phyloP scores from a whole-genome alignment of 768 basidiomycete species.

The Xerocomellus amylosporus region DNA sequence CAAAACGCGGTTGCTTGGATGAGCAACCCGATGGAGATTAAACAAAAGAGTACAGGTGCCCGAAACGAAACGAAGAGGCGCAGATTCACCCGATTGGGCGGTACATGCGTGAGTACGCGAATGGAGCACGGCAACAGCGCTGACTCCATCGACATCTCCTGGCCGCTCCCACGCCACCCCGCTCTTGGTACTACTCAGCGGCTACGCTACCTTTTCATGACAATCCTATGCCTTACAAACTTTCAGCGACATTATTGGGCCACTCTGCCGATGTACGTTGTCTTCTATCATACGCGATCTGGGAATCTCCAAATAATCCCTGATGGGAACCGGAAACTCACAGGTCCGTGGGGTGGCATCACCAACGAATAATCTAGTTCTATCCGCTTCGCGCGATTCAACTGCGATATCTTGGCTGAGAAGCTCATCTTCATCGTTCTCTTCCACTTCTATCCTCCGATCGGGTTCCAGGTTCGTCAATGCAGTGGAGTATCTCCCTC shows the following conservation, averaged over 20 bases:
- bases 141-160: too few relatives aligned
- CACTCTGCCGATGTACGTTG: slow-evolving; percentile 72
- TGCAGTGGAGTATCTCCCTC: slow-evolving; percentile 73
- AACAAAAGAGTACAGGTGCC: too few relatives aligned
- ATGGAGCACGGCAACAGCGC: too few relatives aligned
- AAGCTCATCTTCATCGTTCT: slow-evolving; percentile 48
- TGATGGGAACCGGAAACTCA: slow-evolving; percentile 21
- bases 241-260: slow-evolving; percentile 66
- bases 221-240: slow-evolving; percentile 62
- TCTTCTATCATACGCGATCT: slow-evolving; percentile 3
- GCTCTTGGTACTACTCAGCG: too few relatives aligned
- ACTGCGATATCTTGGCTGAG: slow-evolving; percentile 86
- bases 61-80: too few relatives aligned
- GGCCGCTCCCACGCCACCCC: too few relatives aligned
- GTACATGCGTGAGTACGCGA: too few relatives aligned
- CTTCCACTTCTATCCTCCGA: slow-evolving; percentile 50
- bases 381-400: slow-evolving; percentile 90
- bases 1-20: too few relatives aligned
- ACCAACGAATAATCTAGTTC: slow-evolving; percentile 70
- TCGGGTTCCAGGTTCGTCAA: slow-evolving; percentile 78
- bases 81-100: too few relatives aligned
- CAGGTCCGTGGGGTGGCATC: slow-evolving; percentile 83
- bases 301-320: slow-evolving; percentile 5
- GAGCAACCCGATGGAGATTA: too few relatives aligned
- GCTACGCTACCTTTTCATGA: not conserved